Percentiles rank a stretch among this genome's conserved stretches.
phyloP scores from a whole-genome alignment of 371 early-diverging fungal species.

The Mucor mucedo region DNA sequence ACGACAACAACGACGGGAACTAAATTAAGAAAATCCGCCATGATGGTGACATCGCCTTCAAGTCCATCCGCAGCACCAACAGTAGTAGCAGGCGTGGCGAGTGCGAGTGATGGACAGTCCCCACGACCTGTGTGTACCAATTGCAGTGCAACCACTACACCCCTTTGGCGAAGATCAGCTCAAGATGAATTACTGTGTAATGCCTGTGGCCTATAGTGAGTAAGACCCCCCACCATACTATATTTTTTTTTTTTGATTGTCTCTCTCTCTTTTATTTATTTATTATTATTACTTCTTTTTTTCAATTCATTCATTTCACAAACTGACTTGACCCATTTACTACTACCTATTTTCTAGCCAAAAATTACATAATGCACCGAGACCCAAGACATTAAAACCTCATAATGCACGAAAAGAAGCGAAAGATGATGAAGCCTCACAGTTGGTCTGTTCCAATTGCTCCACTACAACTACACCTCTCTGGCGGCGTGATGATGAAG shows the following conservation, averaged over 20 bases:
- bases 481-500: conserved; percentile 91
- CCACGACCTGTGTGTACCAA: conserved; percentile 72
- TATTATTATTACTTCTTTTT: no score
- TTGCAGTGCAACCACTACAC: conserved; percentile 90
- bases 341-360: no score
- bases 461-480: conserved; percentile 87
- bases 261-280: no score
- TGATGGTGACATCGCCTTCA: neutral
- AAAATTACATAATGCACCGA: conserved; percentile 78
- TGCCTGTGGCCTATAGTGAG: conserved; percentile 90
- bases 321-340: no score
- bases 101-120: conserved; percentile 18
- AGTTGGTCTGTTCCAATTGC: conserved; percentile 85
- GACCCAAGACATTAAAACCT: conserved; percentile 58
- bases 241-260: neutral
- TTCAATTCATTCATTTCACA: neutral
- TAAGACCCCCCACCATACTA: neutral
- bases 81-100: no score
- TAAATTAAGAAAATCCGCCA: conserved; percentile 8
- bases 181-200: conserved; percentile 90
- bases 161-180: conserved; percentile 93
- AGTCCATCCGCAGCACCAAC: no score
- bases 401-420: conserved; percentile 39
- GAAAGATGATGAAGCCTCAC: conserved; percentile 43
- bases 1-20: neutral